These are phyloP conservation scores for Akanthomyces uredinophilus DNA, from an alignment of 2,329 filamentous ascomycete genomes.

Conservation along the genomic window DNA sequence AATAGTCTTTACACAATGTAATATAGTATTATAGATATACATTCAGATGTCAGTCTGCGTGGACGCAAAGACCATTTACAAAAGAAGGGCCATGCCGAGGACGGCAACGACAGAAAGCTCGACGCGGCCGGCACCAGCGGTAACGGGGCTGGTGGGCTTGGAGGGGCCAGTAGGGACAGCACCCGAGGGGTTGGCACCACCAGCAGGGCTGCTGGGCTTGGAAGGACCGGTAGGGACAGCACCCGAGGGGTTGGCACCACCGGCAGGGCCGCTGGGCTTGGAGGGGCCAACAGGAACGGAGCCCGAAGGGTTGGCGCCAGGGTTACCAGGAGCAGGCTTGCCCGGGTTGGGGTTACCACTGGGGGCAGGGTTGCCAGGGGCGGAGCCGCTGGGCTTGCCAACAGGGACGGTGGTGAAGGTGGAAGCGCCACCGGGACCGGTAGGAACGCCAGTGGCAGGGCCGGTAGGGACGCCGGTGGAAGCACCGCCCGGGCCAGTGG, in stretches of 20 bases:
- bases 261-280: not conserved
- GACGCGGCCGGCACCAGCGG: constrained; percentile 1
- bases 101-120: constrained; percentile 2
- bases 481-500: not conserved
- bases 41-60: not conserved
- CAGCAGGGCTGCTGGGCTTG: not conserved
- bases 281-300: not conserved
- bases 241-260: not conserved
- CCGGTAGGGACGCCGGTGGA: not conserved
- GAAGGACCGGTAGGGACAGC: not conserved
- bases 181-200: not conserved
- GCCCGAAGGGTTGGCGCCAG: not conserved
- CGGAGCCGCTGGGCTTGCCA: not conserved
- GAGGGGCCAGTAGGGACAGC: not conserved
- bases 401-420: not conserved
- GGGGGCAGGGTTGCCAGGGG: not conserved
- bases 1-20: constrained; percentile 6
- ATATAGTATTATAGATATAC: not conserved
- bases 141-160: not conserved
- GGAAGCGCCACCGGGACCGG: not conserved
- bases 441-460: not conserved
- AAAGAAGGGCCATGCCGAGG: constrained; percentile 4
- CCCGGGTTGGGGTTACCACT: constrained; percentile 3
- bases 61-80: constrained; percentile 7
- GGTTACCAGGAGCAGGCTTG: constrained; percentile 1